Evolutionary conservation across 257 asterid genomes (phyloP).

Genomic region (Nicotiana knightiana): DNA sequence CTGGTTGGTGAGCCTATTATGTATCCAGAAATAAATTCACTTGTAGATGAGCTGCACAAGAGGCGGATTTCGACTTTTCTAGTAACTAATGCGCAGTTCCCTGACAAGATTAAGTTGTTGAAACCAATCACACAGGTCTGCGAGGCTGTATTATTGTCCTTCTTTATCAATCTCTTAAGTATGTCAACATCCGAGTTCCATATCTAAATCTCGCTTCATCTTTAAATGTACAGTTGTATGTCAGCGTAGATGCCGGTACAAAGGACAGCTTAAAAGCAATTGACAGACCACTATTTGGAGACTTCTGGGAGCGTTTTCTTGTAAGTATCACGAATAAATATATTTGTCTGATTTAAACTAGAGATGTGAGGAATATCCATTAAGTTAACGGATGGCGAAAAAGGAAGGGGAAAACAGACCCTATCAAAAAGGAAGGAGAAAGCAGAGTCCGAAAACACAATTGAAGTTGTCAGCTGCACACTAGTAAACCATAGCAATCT

Average conservation of each 20-base stretch:
- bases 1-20: conserved; percentile 99
- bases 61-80: conserved; percentile 92
- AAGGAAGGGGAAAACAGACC: not conserved
- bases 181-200: not conserved
- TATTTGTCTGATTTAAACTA: not conserved
- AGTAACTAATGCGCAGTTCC: conserved; percentile 97
- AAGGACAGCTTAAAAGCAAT: conserved; percentile 98
- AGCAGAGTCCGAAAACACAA: not conserved
- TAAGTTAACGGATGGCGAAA: not conserved
- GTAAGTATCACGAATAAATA: conserved; percentile 38
- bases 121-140: conserved; percentile 85
- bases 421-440: not conserved
- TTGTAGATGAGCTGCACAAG: conserved; percentile 77
- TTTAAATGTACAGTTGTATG: conserved; percentile 68
- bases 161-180: conserved; percentile 15
- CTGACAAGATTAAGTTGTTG: conserved; percentile 68
- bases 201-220: conserved; percentile 5
- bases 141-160: not conserved
- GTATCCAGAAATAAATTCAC: conserved; percentile 94
- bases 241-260: conserved; percentile 97
- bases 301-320: conserved; percentile 96
- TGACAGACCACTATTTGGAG: conserved; percentile 93
- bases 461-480: not conserved
- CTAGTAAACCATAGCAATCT: not conserved
- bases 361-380: not conserved